Base-by-base conservation (phyloP, 768 basidiomycete genomes). In the Mycena sanguinolenta region DNA sequence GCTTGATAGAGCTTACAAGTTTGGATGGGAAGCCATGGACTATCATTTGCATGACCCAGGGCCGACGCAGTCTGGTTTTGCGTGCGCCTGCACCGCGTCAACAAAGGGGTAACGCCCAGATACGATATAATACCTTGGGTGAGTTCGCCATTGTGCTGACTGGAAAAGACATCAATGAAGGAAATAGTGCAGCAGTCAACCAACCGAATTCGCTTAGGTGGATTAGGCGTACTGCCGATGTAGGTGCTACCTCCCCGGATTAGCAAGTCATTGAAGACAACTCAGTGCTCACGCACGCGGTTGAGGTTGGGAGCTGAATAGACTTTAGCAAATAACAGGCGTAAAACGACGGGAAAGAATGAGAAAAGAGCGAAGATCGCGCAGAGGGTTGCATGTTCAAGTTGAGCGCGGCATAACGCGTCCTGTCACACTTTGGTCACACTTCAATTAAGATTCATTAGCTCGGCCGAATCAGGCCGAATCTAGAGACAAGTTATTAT, bases 31-130 rank as follows among this genome's bases (percentile, higher is more conserved):
- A 95, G 6, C 94, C 95, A 76, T 93, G 87, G 1, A 95, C 91
- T 42, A 95, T 91, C 90, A 95, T 91, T 67, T 92, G 90, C 93
- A 96, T 95, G 14, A 89, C 85, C 94, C 93, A 95, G 49, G 92
- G 92, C 28, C 92, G 78, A 54, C 86, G 86, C 28, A 81, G 73
- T 52, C 79, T 81, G 0, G 94, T 95, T 78, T 88, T 92, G 79
- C 82, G 84, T 13, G 93, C 94, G 21, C 94, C 94, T 75, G 38
- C 46, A 52, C 23, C 23, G 21, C 32, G 28, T 50, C 53, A 32
- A 34, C 7, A 55, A 44, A 54, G 27, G 32, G 25, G 36, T 23
- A 28, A 21, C 14, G 23, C n/a, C 21, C 7, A 21, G 7, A 46
- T 30, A n/a, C 61, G 50, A 23, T 30, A 27, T 10, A 6, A 63